Evolutionary conservation across 805 yeast genomes (phyloP), one percentile per base, ranked within the genome.

Genomic region (Ogataea methanolica): DNA sequence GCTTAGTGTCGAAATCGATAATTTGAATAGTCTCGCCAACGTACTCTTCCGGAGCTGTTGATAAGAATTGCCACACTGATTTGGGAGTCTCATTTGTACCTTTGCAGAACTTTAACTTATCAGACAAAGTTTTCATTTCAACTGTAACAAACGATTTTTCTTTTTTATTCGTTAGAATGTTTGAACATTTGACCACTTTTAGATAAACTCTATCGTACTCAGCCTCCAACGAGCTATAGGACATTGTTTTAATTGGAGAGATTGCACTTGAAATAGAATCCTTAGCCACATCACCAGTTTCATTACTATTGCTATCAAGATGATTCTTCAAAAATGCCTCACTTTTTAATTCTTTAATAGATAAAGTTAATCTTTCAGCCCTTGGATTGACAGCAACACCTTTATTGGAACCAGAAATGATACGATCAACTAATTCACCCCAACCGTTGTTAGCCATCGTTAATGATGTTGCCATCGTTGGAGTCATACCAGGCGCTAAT

Each of bases 351-450:
- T 88, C 96, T 63, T 87, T 88, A 41, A 88, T 78, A 1, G 91
- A 75, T 9, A 87, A 76, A 33, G 79, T 74, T 53, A 89, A 70
- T 48, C 73, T 75, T 56, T 85, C 91, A 4, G 94, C 89, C 63
- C 95, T 75, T 26, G 92, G 90, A 51, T 88, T 86, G 29, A 86
- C 76, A 4, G 91, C 92, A 45, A 88, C 79, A 53, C 96, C 96
- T 46, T 77, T 78, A 48, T 74, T 78, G 0, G 91, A 79, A 23
- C 95, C 94, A 15, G 78, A 63, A 53, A 89, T 83, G 50, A 89
- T 85, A 57, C 95, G 72, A 57, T 88, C 89, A 21, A 85, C 78
- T 43, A 87, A 68, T 52, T 85, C 91, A 68, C 96, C 97, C 96
- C 96, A 89, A 43, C 97, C 97, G 50, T 79, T 76, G 60, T 82